Percentiles rank a stretch among this genome's conserved stretches.
Conservation (phyloP, 306 rosid genomes). For the Fragaria ananassa region DNA sequence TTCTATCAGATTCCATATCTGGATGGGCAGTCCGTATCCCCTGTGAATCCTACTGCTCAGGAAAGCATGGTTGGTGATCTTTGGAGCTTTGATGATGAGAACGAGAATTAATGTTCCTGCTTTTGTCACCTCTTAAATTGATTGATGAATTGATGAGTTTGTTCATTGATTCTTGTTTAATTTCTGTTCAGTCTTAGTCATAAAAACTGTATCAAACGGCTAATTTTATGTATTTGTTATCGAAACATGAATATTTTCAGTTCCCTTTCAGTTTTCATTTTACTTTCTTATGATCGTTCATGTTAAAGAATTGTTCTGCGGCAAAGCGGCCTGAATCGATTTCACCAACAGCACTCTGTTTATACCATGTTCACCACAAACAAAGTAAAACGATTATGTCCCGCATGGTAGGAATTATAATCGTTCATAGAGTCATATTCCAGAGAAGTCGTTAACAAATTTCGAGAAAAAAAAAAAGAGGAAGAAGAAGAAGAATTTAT, state of each 20-base stretch:
- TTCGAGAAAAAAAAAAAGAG: no score
- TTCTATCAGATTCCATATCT: slow-evolving; percentile 82
- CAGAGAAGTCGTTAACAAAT: background rate
- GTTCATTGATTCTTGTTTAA: background rate
- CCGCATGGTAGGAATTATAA: no score
- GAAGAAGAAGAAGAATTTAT: no score
- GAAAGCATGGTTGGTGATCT: slow-evolving; percentile 63
- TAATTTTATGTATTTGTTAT: background rate
- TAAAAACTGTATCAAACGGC: background rate
- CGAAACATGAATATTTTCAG: background rate
- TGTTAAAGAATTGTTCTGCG: background rate
- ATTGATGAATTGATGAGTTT: slow-evolving; percentile 9
- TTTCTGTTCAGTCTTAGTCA: background rate
- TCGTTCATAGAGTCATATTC: background rate
- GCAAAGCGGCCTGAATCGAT: background rate
- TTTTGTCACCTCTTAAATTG: background rate
- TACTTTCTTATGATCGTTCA: background rate
- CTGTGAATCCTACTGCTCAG: slow-evolving; percentile 36
- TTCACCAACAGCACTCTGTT: background rate
- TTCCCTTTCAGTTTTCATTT: background rate
- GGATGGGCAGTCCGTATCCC: slow-evolving; percentile 57
- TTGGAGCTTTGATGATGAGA: slow-evolving; percentile 70
- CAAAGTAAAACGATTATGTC: background rate
- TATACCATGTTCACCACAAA: background rate
- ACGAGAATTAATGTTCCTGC: slow-evolving; percentile 1